Conservation (phyloP, 768 basidiomycete genomes). For the Tulasnella sp. region DNA sequence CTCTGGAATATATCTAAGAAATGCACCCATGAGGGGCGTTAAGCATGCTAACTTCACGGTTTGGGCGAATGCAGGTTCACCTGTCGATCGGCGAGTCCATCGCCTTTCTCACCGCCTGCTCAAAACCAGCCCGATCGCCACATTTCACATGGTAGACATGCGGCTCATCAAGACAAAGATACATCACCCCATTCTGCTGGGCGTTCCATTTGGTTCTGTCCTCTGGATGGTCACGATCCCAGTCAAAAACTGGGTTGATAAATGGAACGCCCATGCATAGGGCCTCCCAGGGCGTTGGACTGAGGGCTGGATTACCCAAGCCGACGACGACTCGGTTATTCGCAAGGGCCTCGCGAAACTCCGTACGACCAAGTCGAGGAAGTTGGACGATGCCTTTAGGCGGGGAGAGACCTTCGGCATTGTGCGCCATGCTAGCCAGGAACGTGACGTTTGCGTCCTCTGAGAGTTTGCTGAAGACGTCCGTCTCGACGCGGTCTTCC, state of each 20-base stretch:
- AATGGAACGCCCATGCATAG: constrained; percentile 17
- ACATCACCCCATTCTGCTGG: background rate
- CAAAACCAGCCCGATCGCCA: background rate
- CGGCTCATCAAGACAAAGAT: background rate
- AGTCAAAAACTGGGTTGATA: constrained; percentile 8
- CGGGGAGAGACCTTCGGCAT: background rate
- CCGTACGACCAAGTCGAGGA: background rate
- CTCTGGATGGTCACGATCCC: background rate
- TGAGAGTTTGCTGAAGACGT: background rate
- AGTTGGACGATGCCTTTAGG: background rate
- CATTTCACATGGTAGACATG: constrained; percentile 1
- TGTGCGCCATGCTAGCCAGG: constrained; percentile 1
- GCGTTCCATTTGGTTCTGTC: background rate
- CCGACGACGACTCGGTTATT: constrained; percentile 17
- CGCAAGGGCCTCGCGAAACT: constrained; percentile 1
- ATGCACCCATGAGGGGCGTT: background rate
- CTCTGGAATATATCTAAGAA: background rate
- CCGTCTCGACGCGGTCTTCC: background rate
- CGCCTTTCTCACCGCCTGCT: background rate
- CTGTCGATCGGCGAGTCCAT: background rate
- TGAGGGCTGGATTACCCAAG: constrained; percentile 9
- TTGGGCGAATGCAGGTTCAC: background rate
- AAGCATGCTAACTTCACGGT: background rate
- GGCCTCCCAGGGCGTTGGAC: constrained; percentile 13
- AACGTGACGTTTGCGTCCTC: background rate